Conservation (phyloP, 768 basidiomycete genomes). For the Kwoniella sp. region DNA sequence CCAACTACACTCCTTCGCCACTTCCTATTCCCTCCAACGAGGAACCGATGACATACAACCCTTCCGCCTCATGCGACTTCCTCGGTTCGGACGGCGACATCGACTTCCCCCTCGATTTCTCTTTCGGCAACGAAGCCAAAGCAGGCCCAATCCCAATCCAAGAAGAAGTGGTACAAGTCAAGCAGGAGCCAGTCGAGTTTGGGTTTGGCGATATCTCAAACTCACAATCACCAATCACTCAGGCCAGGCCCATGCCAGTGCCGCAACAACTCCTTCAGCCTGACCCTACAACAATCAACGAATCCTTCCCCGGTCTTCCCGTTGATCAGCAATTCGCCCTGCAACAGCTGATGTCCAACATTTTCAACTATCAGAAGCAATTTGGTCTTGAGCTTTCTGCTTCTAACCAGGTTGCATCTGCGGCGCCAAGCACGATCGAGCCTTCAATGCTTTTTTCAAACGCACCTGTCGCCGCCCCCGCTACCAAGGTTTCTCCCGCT, state of each 20-base stretch:
- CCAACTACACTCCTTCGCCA: constrained; percentile 47
- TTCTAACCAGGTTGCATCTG: background rate
- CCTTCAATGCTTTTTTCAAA: constrained; percentile 35
- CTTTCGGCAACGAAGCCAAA: constrained; percentile 20
- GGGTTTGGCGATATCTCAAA: constrained; percentile 20
- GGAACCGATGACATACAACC: constrained; percentile 22
- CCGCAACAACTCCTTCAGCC: constrained; percentile 13
- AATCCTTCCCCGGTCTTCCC: constrained; percentile 34
- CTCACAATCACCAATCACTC: constrained; percentile 18
- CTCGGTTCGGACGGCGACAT: constrained; percentile 14
- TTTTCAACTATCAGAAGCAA: constrained; percentile 37
- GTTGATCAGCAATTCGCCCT: constrained; percentile 44
- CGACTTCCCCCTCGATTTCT: constrained; percentile 31
- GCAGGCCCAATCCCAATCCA: background rate
- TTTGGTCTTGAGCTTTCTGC: constrained; percentile 30
- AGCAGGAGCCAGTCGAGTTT: constrained; percentile 46
- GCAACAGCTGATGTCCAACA: constrained; percentile 41
- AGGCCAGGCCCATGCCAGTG: constrained; percentile 20
- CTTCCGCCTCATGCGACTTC: constrained; percentile 21
- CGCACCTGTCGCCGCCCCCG: background rate
- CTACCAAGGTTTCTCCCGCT: constrained; percentile 5
- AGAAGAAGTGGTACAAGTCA: constrained; percentile 30
- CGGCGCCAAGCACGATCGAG: constrained; percentile 22
- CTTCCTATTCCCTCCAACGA: constrained; percentile 18
- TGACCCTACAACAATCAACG: background rate